Conservation (phyloP, 1,284 basidiomycete species). For the Ustilago cynodontis region DNA sequence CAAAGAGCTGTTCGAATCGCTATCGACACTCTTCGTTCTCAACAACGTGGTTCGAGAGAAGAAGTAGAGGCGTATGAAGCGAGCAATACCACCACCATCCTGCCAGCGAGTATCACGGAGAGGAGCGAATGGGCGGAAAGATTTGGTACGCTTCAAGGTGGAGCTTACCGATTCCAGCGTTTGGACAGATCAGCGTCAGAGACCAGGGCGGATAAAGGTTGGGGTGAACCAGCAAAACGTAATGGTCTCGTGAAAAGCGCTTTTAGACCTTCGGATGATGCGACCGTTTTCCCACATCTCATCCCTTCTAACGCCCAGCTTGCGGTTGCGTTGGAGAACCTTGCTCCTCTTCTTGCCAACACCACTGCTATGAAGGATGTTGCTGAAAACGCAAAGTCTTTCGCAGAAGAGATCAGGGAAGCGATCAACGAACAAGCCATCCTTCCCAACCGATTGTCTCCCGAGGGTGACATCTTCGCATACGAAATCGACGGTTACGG, state of each 20-base stretch:
- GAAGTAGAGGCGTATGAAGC: conserved; percentile 41
- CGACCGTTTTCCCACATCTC: conserved; percentile 54
- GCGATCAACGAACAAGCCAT: conserved; percentile 42
- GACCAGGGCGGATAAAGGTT: conserved; percentile 54
- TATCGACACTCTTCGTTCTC: conserved; percentile 41
- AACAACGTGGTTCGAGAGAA: conserved; percentile 48
- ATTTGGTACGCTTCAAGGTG: conserved; percentile 45
- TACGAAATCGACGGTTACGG: conserved; percentile 66
- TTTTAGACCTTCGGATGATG: conserved; percentile 59
- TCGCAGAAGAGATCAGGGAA: conserved; percentile 37
- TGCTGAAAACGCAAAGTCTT: conserved; percentile 17
- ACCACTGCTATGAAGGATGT: conserved; percentile 28
- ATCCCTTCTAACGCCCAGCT: conserved; percentile 58
- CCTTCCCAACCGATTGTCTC: conserved; percentile 19
- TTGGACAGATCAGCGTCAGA: conserved; percentile 46
- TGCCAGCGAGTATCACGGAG: conserved; percentile 30
- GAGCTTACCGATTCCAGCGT: conserved; percentile 58
- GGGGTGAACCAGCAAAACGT: conserved; percentile 50
- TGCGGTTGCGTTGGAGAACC: conserved; percentile 44
- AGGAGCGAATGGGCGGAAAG: conserved; percentile 37
- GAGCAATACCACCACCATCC: conserved; percentile 18
- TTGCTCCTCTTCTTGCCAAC: conserved; percentile 19
- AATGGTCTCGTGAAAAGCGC: conserved; percentile 58
- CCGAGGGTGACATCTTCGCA: conserved; percentile 48
- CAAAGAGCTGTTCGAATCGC: conserved; percentile 45